A percentile compares a stretch with the other conserved stretches of the same genome.
Evolutionary conservation across 2,329 filamentous ascomycete species (phyloP).

Genomic region (Sclerotinia glacialis): DNA sequence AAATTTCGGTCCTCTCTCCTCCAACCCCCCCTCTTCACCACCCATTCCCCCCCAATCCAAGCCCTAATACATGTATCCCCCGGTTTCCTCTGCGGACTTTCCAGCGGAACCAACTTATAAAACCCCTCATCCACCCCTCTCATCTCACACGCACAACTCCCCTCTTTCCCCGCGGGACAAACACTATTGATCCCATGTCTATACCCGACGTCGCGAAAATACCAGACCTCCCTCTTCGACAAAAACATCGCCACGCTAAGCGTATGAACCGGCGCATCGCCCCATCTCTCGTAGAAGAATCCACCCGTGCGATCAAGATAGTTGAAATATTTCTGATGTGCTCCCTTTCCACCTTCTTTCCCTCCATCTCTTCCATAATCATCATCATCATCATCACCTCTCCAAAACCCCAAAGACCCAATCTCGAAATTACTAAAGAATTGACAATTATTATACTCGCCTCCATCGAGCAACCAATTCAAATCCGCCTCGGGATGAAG

Average conservation of each 20-base stretch:
- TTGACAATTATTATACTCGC: conserved; percentile 94
- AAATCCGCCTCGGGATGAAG: conserved; percentile 78
- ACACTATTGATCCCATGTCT: conserved; percentile 65
- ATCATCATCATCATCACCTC: conserved; percentile 67
- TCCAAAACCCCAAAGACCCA: conserved; percentile 86
- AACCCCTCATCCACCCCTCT: conserved; percentile 47
- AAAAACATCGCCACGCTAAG: conserved; percentile 84
- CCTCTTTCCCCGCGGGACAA: conserved; percentile 38
- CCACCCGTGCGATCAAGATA: conserved; percentile 84
- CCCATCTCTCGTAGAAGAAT: conserved; percentile 98
- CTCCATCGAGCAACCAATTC: conserved; percentile 83
- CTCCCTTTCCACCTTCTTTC: not conserved
- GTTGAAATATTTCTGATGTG: conserved; percentile 73
- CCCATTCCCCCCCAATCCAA: conserved; percentile 46
- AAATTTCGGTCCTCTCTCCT: conserved; percentile 41
- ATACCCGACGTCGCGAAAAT: conserved; percentile 97
- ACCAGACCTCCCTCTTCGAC: conserved; percentile 88
- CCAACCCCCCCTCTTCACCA: conserved; percentile 46
- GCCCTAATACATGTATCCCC: conserved; percentile 47
- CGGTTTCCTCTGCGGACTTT: conserved; percentile 49
- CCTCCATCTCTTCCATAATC: conserved; percentile 20
- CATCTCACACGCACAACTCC: conserved; percentile 45
- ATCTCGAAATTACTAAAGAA: conserved; percentile 99
- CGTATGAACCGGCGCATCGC: conserved; percentile 93
- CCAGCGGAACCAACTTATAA: conserved; percentile 47